phyloP scores from a whole-genome alignment of 192 early-diverging fungal species.

The Umbelopsis isabellina region DNA sequence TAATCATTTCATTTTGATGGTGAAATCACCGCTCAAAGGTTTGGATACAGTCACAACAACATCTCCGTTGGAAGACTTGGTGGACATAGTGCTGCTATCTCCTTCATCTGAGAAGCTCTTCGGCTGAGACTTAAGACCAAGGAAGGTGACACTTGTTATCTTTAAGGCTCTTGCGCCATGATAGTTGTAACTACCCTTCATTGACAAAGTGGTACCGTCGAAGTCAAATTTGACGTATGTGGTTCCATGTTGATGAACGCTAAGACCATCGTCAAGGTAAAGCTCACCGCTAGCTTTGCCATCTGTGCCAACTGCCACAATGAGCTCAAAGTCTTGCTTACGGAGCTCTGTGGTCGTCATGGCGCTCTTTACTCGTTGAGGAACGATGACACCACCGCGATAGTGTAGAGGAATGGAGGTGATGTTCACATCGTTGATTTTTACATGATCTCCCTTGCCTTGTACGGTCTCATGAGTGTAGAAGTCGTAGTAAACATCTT shows the following conservation, averaged over 20 bases:
- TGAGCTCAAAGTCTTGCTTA: conserved; percentile 43
- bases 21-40: conserved; percentile 9
- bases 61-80: conserved; percentile 5
- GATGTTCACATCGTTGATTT: conserved; percentile 18
- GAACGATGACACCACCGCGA: conserved; percentile 56
- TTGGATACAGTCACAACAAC: conserved; percentile 7
- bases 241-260: conserved; percentile 6
- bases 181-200: conserved; percentile 10
- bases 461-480: conserved; percentile 38
- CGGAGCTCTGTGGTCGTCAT: conserved; percentile 50
- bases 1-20: background rate
- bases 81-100: background rate
- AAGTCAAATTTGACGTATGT: conserved; percentile 14
- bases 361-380: conserved; percentile 41
- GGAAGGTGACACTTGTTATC: conserved; percentile 17
- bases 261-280: conserved; percentile 58
- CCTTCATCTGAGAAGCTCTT: background rate
- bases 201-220: conserved; percentile 2
- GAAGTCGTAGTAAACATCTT: conserved; percentile 62
- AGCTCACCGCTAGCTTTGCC: conserved; percentile 50
- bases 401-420: conserved; percentile 59
- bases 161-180: background rate
- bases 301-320: conserved; percentile 48
- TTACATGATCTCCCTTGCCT: conserved; percentile 4
- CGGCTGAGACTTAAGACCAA: background rate